phyloP scores from a whole-genome alignment of 2,329 filamentous ascomycete genomes.

The Alternaria burnsii region DNA sequence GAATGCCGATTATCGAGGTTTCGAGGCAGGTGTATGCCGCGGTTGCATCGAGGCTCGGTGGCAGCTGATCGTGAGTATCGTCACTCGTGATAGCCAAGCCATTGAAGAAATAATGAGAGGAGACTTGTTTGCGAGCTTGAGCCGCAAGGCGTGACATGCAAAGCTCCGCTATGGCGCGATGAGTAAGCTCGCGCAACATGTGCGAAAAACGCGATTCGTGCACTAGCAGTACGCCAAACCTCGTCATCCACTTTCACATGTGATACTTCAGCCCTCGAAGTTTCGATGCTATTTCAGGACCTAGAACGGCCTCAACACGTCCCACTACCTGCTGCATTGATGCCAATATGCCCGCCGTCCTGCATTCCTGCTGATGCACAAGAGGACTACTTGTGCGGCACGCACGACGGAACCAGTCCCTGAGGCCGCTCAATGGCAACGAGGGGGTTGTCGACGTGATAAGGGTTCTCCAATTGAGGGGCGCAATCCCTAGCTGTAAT shows the following conservation, averaged over 20 bases:
- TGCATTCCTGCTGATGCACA: slow-evolving; percentile 10
- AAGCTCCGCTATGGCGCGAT: slow-evolving; percentile 3
- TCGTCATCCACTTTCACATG: slow-evolving; percentile 31
- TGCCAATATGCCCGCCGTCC: slow-evolving; percentile 15
- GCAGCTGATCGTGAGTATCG: slow-evolving; percentile 14
- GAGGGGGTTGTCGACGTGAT: slow-evolving; percentile 5
- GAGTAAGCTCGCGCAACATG: slow-evolving; percentile 19
- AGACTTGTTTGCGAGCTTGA: slow-evolving; percentile 7
- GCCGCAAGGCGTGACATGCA: slow-evolving; percentile 18
- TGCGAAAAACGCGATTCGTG: slow-evolving; percentile 18
- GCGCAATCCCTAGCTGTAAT: not conserved
- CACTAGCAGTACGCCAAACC: slow-evolving; percentile 2
- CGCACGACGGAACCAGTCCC: slow-evolving; percentile 18
- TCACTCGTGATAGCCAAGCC: slow-evolving; percentile 9
- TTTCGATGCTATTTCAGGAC: slow-evolving; percentile 6
- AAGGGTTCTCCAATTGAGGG: slow-evolving; percentile 14
- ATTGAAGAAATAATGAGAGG: not conserved
- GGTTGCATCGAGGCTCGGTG: slow-evolving; percentile 17
- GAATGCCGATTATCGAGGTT: slow-evolving; percentile 19
- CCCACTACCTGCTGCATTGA: slow-evolving; percentile 8
- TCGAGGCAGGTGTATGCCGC: slow-evolving; percentile 15
- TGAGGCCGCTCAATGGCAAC: slow-evolving; percentile 11
- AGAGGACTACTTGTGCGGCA: slow-evolving; percentile 14
- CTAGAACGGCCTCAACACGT: slow-evolving; percentile 18
- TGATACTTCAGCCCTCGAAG: slow-evolving; percentile 6